A percentile compares a stretch with the other conserved stretches of the same genome.
These are phyloP conservation scores for Solanum virginianum DNA, from an alignment of 257 asterid genomes.

Conservation along the genomic window DNA sequence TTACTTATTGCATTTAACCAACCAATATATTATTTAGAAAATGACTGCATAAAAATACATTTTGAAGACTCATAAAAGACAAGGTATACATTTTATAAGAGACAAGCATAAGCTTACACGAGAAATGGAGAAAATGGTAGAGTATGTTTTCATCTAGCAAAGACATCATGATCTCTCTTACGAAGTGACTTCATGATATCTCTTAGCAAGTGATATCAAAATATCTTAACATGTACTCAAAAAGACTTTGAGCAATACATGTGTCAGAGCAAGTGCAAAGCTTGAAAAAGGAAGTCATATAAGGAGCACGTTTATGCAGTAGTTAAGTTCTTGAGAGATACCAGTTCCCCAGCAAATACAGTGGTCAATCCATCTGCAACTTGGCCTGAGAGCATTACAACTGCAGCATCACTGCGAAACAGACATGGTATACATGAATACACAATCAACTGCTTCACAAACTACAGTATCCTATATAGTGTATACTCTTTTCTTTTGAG, in stretches of 20 bases:
- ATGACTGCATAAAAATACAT: not conserved
- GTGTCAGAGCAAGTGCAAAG: not conserved
- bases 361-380: conserved; percentile 83
- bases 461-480: not conserved
- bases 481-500: not conserved
- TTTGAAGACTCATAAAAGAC: not conserved
- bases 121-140: not conserved
- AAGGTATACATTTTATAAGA: not conserved
- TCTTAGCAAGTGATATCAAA: not conserved
- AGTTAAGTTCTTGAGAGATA: conserved; percentile 11
- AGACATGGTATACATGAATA: conserved; percentile 7
- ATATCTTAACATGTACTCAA: not conserved
- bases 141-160: not conserved
- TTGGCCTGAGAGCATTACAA: conserved; percentile 93
- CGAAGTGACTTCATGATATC: not conserved
- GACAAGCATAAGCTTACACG: not conserved
- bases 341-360: conserved; percentile 87
- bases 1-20: not conserved
- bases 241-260: not conserved
- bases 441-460: not conserved
- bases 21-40: not conserved
- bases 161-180: not conserved
- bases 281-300: not conserved
- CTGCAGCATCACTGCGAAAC: conserved; percentile 65
- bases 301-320: not conserved